Base-by-base conservation (phyloP, 306 rosid species). In the Lagenaria siceraria region DNA sequence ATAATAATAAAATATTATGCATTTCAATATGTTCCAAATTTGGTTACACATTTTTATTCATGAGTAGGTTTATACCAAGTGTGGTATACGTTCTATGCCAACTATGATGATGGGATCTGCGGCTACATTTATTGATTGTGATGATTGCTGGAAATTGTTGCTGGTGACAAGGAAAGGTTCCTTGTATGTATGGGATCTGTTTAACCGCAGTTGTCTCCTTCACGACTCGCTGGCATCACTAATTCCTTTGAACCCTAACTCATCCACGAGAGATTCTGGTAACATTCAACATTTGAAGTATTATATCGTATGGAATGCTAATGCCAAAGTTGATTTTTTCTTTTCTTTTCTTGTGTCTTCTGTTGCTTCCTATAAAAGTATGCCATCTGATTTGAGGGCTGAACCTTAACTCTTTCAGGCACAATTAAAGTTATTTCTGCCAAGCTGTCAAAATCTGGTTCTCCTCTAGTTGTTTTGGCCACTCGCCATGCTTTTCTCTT, bases 161-260 rank as follows among this genome's bases (percentile, higher is more conserved):
- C 79, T 95, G 85, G 97, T 95, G 83, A 92, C 99, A 66, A 89
- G 91, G 80, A 92, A 88, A 70, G 97, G 99, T 55, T 87, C 92
- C 64, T 79, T 95, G 71, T 90, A 88, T 77, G 75, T 95, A 33
- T 95, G 99, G 99, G 97, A 95, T 85, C 79, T 95, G 61, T 87
- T 89, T 79, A 92, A 87, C 59, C 84, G 80, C 64, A 87, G 81
- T 35, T 95, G 99, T 82, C 87, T 93, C 60, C 91, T 91, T 79
- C 89, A 93, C 31, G 92, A 93, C 83, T 87, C 98, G 0, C 81
- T 95, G 88, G 83, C 92, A 81, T 90, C 97, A 76, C 82, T 95
- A 5, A 78, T 90, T 78, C 83, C 91, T 80, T 85, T 85, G 40
- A 86, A 90, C 75, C 85, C 89, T 7, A 84, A 81, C 77, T 60